Evolutionary conservation across 2,329 filamentous ascomycete species (phyloP).

Genomic region (Colletotrichum sp.): DNA sequence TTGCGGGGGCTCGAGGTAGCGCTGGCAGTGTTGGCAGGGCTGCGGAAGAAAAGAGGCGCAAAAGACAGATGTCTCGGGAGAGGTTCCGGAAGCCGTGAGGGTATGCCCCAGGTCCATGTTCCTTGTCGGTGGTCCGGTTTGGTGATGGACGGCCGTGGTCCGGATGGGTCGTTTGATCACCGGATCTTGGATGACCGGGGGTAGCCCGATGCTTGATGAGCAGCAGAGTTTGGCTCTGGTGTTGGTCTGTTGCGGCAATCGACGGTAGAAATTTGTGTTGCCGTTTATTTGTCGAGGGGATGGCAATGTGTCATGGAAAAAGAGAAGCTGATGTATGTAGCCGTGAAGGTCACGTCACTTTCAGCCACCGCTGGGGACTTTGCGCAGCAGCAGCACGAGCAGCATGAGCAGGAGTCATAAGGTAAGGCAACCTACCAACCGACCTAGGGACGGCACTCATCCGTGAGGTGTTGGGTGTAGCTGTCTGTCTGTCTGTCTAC

Average conservation of each 20-base stretch:
- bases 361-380: not conserved
- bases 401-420: not conserved
- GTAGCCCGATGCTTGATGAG: not conserved
- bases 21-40: not conserved
- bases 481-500: too few species aligned
- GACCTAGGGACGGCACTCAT: too few species aligned
- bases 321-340: not conserved
- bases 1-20: not conserved
- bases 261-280: not conserved
- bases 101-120: not conserved
- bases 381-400: not conserved
- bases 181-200: not conserved
- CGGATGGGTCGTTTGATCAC: not conserved
- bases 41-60: not conserved
- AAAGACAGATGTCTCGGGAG: not conserved
- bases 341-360: not conserved
- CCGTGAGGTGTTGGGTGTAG: too few species aligned
- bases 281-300: not conserved
- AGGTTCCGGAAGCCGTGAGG: slow-evolving; percentile 1
- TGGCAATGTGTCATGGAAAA: not conserved
- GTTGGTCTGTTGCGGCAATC: not conserved
- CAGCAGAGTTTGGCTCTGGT: not conserved
- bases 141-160: not conserved
- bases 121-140: not conserved
- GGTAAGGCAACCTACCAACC: not conserved